Evolutionary conservation across 352 stramenopile genomes (phyloP).

Genomic region (Phytopythium delawarense): DNA sequence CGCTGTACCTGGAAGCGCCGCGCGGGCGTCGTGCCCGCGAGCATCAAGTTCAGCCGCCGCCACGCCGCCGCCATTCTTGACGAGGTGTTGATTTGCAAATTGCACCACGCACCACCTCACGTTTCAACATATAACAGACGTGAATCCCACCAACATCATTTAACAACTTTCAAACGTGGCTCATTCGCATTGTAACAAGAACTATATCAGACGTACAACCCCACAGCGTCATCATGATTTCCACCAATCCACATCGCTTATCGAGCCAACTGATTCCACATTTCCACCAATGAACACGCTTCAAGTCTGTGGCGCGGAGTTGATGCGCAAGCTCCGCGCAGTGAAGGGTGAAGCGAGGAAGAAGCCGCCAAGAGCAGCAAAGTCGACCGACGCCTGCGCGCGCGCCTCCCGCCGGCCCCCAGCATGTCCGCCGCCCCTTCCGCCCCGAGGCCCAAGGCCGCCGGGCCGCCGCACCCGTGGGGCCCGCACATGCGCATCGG

Average conservation of each 20-base stretch:
- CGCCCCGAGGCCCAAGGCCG: slow-evolving; percentile 13
- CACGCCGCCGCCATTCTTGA: slow-evolving; percentile 57
- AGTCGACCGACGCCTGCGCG: neutral
- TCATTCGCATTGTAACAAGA: neutral
- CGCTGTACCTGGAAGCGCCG: slow-evolving; percentile 66
- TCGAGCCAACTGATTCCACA: too few relatives aligned
- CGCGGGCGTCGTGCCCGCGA: slow-evolving; percentile 71
- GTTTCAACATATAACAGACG: neutral
- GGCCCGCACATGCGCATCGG: slow-evolving; percentile 75
- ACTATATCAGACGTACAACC: neutral
- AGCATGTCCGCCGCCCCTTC: neutral
- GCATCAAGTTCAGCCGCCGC: slow-evolving; percentile 72
- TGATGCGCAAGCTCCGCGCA: neutral
- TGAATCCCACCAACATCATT: too few relatives aligned
- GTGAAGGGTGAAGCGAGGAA: neutral
- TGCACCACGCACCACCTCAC: neutral
- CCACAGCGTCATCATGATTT: too few relatives aligned
- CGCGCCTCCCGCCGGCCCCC: neutral
- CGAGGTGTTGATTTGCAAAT: neutral
- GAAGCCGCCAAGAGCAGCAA: neutral
- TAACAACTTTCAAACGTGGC: too few relatives aligned
- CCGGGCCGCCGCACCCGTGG: slow-evolving; percentile 56
- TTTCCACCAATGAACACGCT: too few relatives aligned
- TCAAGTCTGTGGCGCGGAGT: too few relatives aligned
- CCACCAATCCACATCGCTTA: too few relatives aligned